Base-by-base conservation (phyloP, 2,329 filamentous ascomycete species). In the Thielaviopsis musarum region DNA sequence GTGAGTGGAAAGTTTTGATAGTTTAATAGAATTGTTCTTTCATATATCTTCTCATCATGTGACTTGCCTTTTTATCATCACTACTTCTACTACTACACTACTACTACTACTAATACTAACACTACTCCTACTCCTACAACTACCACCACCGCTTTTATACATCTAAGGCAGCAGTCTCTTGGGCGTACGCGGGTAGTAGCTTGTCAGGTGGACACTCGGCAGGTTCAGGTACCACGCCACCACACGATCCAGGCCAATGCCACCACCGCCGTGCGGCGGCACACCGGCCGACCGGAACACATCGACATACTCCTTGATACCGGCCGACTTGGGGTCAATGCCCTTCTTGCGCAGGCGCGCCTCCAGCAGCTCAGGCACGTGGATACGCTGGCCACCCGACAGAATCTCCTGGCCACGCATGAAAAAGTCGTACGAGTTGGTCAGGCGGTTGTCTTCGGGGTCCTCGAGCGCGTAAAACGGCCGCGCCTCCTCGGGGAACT, bases 381-480 rank as follows among this genome's bases (percentile, higher is more conserved):
- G 87, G 65, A 96, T 88, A 79, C 91, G 88, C 73, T 96, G 91
- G 7, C 90, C 91, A 66, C 91, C 91, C 17, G 87, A 91, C 19
- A 96, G 79, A 62, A 96, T 91, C 72, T 96, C 91, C 71, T 97
- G 91, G 3, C 89, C 89, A 61, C 91, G 83, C 69, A 95, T 83
- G 76, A 96, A 95, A 67, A 95, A 89, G 72, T 95, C 90, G 66
- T 78, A 83, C 13, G 80, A 79, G 64, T 84, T 84, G 12, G 80
- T 88, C 64, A 88, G 79, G 41, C 77, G 76, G 59, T 80, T 76
- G 66, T 87, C 80, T 52, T 79, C 74, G 2, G 81, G 80, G 67
- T 87, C 87, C 58, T 87, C 83, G 75, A 91, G 88, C 63, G 91
- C 90, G 73, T 96, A 97, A 73, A 95, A 95, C 5, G 91, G 91